phyloP scores from a whole-genome alignment of 2,329 filamentous ascomycete genomes.

The Hymenotorrendiella dingleyae region DNA sequence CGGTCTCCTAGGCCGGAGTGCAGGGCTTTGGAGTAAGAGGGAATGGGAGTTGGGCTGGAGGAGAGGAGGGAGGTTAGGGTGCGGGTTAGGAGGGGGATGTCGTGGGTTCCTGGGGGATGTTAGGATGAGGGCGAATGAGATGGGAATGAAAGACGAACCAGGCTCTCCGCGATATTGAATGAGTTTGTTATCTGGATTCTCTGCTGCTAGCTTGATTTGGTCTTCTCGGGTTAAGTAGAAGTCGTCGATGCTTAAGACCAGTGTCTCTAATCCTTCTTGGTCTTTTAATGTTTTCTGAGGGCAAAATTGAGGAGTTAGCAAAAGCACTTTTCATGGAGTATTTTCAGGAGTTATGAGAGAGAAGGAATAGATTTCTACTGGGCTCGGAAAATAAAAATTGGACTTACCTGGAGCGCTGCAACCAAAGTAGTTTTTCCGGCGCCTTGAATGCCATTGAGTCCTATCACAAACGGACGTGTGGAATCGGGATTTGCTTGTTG shows the following conservation, averaged over 20 bases:
- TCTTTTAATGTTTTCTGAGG: slow-evolving; percentile 46
- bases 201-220: slow-evolving; percentile 46
- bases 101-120: slow-evolving; percentile 57
- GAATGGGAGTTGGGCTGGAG: slow-evolving; percentile 45
- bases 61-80: slow-evolving; percentile 49
- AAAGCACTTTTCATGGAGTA: too few relatives aligned
- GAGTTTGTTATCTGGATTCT: slow-evolving; percentile 52
- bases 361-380: too few relatives aligned
- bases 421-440: slow-evolving; percentile 90
- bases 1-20: slow-evolving; percentile 61
- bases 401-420: slow-evolving; percentile 52
- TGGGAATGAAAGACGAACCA: slow-evolving; percentile 32
- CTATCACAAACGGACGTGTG: slow-evolving; percentile 69
- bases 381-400: too few relatives aligned
- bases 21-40: slow-evolving; percentile 61
- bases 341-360: too few relatives aligned
- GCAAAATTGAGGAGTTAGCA: too few relatives aligned
- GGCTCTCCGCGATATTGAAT: slow-evolving; percentile 63
- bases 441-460: slow-evolving; percentile 86
- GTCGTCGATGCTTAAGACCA: slow-evolving; percentile 62
- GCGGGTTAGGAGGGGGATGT: slow-evolving; percentile 47
- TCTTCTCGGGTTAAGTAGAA: slow-evolving; percentile 59
- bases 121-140: too few relatives aligned
- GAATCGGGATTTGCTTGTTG: slow-evolving; percentile 30
- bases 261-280: slow-evolving; percentile 46